Evolutionary conservation across 768 basidiomycete species (phyloP).

Genomic region (Lactarius hatsudake): DNA sequence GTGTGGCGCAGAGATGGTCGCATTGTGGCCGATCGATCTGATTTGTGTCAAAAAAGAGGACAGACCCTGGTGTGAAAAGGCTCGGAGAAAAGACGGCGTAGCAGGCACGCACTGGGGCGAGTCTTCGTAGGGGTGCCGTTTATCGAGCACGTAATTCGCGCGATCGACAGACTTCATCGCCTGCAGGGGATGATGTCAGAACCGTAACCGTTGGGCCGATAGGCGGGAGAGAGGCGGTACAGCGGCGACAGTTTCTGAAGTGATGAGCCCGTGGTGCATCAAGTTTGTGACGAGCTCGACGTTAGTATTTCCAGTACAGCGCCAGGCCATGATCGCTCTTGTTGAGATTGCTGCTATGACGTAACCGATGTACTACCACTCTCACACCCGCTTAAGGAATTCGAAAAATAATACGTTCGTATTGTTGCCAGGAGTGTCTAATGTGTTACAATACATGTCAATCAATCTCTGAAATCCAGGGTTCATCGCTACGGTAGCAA

Average conservation of each 20-base stretch:
- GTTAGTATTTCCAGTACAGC: slow-evolving; percentile 67
- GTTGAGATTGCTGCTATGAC: not conserved
- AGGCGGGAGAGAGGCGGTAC: slow-evolving; percentile 36
- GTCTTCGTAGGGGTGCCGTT: slow-evolving; percentile 45
- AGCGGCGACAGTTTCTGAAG: slow-evolving; percentile 50
- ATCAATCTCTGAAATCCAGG: slow-evolving; percentile 41
- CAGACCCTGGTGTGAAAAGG: not conserved
- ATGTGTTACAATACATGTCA: slow-evolving; percentile 11
- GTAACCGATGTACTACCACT: not conserved
- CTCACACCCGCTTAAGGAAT: not conserved
- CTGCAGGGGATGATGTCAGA: slow-evolving; percentile 28
- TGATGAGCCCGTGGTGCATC: slow-evolving; percentile 49
- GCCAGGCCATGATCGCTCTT: slow-evolving; percentile 71
- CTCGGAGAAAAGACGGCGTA: not conserved
- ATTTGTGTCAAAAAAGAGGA: not conserved
- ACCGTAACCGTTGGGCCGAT: not conserved
- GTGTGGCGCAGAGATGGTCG: slow-evolving; percentile 95
- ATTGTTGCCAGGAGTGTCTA: not conserved
- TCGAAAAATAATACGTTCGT: not conserved
- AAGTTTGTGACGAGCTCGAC: slow-evolving; percentile 72
- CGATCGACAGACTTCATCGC: slow-evolving; percentile 50
- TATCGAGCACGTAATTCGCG: slow-evolving; percentile 43
- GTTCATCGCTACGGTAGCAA: slow-evolving; percentile 42
- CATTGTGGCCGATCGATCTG: slow-evolving; percentile 69
- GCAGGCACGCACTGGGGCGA: slow-evolving; percentile 42